phyloP scores from a whole-genome alignment of 805 yeast genomes.

The Yarrowia divulgata region DNA sequence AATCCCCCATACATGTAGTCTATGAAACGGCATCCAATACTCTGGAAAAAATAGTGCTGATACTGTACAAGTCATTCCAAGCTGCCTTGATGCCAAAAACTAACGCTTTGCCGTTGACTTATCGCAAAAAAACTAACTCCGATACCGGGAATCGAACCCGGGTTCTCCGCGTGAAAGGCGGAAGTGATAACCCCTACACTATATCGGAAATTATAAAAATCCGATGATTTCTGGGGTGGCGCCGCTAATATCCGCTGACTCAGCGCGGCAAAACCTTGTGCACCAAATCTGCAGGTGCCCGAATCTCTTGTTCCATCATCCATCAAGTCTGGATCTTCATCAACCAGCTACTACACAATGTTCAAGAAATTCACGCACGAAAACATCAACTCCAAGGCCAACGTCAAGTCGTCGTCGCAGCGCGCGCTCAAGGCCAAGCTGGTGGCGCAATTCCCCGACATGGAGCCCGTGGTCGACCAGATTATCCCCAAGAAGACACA shows the following conservation, averaged over 20 bases:
- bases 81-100: neutral
- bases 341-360: neutral
- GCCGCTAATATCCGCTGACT: neutral
- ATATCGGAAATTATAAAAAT: constrained; percentile 38
- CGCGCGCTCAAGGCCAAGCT: constrained; percentile 81
- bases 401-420: constrained; percentile 93
- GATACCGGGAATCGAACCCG: constrained; percentile 40
- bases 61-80: too few species aligned
- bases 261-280: constrained; percentile 13
- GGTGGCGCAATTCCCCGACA: constrained; percentile 72
- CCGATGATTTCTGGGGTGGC: neutral
- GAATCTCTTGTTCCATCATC: neutral
- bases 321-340: neutral
- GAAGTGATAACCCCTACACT: constrained; percentile 40
- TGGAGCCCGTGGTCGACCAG: constrained; percentile 79
- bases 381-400: constrained; percentile 88
- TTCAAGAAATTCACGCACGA: constrained; percentile 71
- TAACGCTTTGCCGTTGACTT: too few species aligned
- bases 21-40: too few species aligned
- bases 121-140: constrained; percentile 5
- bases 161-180: constrained; percentile 38
- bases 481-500: constrained; percentile 89
- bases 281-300: constrained; percentile 28
- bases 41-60: too few species aligned
- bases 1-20: too few species aligned